These are phyloP conservation scores for Komagataella ulmi DNA, from an alignment of 805 yeast species.

Conservation along the genomic window DNA sequence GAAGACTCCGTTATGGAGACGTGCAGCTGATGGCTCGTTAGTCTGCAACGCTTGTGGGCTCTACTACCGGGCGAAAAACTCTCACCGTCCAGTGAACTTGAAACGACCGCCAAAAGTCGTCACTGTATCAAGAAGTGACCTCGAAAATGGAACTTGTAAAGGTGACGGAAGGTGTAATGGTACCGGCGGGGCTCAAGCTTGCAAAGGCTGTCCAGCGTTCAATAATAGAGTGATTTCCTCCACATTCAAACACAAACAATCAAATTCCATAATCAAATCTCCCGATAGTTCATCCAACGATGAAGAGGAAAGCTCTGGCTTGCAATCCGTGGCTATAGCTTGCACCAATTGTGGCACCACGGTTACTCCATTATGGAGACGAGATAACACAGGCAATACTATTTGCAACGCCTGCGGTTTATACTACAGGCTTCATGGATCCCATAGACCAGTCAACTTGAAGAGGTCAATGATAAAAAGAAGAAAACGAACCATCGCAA, in stretches of 20 bases:
- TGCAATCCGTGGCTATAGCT: slow-evolving; percentile 47
- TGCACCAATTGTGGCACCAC: slow-evolving; percentile 80
- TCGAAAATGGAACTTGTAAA: slow-evolving; percentile 40
- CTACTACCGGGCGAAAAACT: slow-evolving; percentile 40
- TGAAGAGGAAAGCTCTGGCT: slow-evolving; percentile 8
- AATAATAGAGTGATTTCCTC: slow-evolving; percentile 48
- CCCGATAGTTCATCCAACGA: background rate
- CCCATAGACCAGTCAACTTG: slow-evolving; percentile 66
- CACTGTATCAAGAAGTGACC: slow-evolving; percentile 21
- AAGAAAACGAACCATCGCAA: slow-evolving; percentile 25
- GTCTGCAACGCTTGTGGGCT: slow-evolving; percentile 51
- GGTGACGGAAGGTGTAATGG: slow-evolving; percentile 81
- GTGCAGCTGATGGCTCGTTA: slow-evolving; percentile 41
- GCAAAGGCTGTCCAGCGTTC: slow-evolving; percentile 74
- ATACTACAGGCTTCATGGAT: slow-evolving; percentile 63
- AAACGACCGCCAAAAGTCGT: slow-evolving; percentile 44
- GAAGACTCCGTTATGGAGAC: slow-evolving; percentile 45
- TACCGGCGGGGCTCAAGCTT: slow-evolving; percentile 71
- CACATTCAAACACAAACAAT: background rate
- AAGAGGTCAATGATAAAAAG: slow-evolving; percentile 64
- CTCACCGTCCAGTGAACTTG: slow-evolving; percentile 53
- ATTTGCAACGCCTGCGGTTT: slow-evolving; percentile 86
- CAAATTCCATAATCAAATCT: background rate
- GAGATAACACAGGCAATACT: slow-evolving; percentile 71
- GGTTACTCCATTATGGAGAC: slow-evolving; percentile 77